Percentiles rank a stretch among this genome's conserved stretches.
These are phyloP conservation scores for Podila horticola DNA, from an alignment of 192 early-diverging fungal species.

Conservation along the genomic window DNA sequence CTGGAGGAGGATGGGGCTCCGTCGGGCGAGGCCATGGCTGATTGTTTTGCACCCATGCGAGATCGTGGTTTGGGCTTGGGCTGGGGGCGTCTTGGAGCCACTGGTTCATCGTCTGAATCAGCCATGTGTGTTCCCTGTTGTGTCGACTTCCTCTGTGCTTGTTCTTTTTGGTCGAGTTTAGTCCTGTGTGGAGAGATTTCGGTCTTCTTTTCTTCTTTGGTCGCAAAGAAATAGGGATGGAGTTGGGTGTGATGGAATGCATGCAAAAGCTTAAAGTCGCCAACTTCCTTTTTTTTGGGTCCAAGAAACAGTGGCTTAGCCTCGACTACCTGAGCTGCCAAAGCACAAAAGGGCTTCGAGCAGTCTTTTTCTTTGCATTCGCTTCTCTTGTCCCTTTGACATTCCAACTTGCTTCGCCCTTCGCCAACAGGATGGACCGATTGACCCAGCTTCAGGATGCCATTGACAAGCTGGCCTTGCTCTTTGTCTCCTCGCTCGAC, in stretches of 20 bases:
- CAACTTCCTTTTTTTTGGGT: too few species aligned
- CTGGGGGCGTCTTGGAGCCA: conserved; percentile 1
- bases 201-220: too few species aligned
- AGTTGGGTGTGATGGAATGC: too few species aligned
- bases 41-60: background rate
- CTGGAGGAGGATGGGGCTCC: background rate
- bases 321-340: too few species aligned
- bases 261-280: too few species aligned
- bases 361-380: background rate
- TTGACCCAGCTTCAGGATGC: conserved; percentile 66
- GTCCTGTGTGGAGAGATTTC: background rate
- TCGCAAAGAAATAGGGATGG: too few species aligned
- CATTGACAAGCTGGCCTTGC: conserved; percentile 61
- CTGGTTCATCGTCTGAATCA: conserved; percentile 18
- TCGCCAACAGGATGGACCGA: conserved; percentile 55
- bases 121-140: conserved; percentile 10
- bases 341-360: background rate
- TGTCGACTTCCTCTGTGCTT: background rate
- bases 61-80: background rate
- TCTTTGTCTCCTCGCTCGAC: conserved; percentile 65
- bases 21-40: background rate
- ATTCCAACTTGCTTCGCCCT: background rate
- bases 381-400: background rate
- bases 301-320: too few species aligned
- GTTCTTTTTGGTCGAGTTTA: background rate